Conservation (phyloP, 2,329 filamentous ascomycete genomes). For the Stagonosporopsis rhizophila region DNA sequence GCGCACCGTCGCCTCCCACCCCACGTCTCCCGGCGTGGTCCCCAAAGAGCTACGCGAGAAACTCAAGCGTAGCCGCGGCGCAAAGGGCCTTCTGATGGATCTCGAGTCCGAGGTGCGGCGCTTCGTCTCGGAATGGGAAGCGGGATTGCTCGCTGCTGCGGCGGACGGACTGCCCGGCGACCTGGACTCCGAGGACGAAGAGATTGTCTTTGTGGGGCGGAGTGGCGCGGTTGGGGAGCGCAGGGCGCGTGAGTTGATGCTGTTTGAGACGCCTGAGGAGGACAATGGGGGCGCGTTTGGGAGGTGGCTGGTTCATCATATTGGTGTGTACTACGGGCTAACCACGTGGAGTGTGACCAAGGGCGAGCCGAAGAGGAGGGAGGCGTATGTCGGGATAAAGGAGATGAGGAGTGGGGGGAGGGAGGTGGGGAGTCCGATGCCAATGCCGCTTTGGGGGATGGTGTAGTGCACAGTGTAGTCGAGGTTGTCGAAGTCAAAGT, state of each 20-base stretch:
- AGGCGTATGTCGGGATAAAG: conserved; percentile 82
- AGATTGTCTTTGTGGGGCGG: conserved; percentile 87
- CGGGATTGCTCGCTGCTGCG: conserved; percentile 59
- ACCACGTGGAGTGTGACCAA: conserved; percentile 81
- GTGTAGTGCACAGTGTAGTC: conserved; percentile 44
- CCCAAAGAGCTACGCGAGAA: conserved; percentile 81
- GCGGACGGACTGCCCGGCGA: conserved; percentile 54
- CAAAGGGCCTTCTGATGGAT: conserved; percentile 79
- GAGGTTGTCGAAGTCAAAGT: no score
- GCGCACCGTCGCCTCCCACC: conserved; percentile 49
- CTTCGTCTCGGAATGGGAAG: conserved; percentile 72
- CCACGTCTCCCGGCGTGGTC: conserved; percentile 61
- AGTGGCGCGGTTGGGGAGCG: conserved; percentile 63
- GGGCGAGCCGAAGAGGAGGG: conserved; percentile 72
- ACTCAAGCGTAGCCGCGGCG: conserved; percentile 79
- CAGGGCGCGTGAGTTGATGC: conserved; percentile 69
- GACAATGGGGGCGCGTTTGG: conserved; percentile 83
- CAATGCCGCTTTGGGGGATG: conserved; percentile 45
- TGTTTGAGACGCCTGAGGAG: conserved; percentile 80
- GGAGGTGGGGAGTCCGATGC: conserved; percentile 36
- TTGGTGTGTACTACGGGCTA: conserved; percentile 90
- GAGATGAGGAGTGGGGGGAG: conserved; percentile 47
- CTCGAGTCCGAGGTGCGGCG: conserved; percentile 83
- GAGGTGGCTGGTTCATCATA: conserved; percentile 91
- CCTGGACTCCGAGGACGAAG: conserved; percentile 73